These are phyloP conservation scores for Jaminaea rosea DNA, from an alignment of 1,284 basidiomycete genomes.

Conservation along the genomic window DNA sequence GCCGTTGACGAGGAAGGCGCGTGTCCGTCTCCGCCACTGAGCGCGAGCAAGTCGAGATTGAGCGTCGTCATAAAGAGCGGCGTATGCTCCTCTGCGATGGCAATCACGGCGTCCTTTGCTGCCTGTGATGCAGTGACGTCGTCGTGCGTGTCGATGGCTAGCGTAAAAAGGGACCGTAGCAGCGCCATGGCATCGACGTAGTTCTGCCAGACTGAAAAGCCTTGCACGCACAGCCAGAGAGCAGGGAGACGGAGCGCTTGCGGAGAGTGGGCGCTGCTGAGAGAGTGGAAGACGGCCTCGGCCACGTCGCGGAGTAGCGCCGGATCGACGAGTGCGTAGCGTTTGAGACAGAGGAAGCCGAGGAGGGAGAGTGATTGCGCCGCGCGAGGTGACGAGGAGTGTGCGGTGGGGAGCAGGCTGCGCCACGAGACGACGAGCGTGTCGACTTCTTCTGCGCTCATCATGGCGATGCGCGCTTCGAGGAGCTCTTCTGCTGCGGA, in stretches of 20 bases:
- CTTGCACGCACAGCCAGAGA: constrained; percentile 78
- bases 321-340: constrained; percentile 70
- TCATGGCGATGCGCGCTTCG: constrained; percentile 4
- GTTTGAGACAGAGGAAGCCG: constrained; percentile 65
- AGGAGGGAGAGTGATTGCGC: constrained; percentile 15
- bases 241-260: constrained; percentile 69
- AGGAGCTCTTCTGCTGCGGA: constrained; percentile 15
- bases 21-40: no score
- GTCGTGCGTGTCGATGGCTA: constrained; percentile 58
- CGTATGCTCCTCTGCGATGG: constrained; percentile 74
- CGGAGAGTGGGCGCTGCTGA: constrained; percentile 55
- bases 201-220: constrained; percentile 87
- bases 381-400: constrained; percentile 1
- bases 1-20: constrained; percentile 65
- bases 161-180: constrained; percentile 70
- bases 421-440: constrained; percentile 29
- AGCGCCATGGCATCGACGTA: constrained; percentile 85
- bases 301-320: constrained; percentile 67
- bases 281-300: constrained; percentile 57
- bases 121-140: constrained; percentile 51
- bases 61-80: constrained; percentile 91
- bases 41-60: constrained; percentile 76
- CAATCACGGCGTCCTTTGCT: constrained; percentile 71
- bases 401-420: constrained; percentile 25
- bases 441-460: constrained; percentile 14